Conservation (phyloP, 2,329 filamentous ascomycete genomes). For the Epichloe brachyelytri region DNA sequence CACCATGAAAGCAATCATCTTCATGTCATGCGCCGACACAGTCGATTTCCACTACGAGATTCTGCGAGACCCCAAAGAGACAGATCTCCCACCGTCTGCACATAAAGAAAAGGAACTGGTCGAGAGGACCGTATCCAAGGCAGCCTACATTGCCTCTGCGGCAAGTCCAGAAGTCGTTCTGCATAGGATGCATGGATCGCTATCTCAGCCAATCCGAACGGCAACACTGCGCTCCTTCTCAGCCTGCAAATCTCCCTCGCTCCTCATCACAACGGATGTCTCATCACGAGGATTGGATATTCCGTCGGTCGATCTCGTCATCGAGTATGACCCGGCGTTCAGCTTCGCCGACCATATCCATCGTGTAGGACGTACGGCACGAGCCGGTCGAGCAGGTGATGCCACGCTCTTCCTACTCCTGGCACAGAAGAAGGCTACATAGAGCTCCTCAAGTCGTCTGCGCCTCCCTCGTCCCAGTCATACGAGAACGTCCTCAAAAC, state of each 20-base stretch:
- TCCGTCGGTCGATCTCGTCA: conserved; percentile 83
- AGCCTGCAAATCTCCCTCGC: conserved; percentile 56
- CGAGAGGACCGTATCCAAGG: conserved; percentile 51
- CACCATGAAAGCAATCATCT: conserved; percentile 93
- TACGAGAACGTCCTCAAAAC: conserved; percentile 49
- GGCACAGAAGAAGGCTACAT: conserved; percentile 90
- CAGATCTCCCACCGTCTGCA: conserved; percentile 14
- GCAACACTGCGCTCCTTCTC: conserved; percentile 74
- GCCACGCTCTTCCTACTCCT: conserved; percentile 78
- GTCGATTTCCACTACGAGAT: conserved; percentile 94
- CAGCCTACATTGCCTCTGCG: conserved; percentile 59
- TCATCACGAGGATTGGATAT: conserved; percentile 91
- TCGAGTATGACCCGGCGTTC: conserved; percentile 95
- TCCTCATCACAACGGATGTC: conserved; percentile 90
- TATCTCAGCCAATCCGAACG: conserved; percentile 77
- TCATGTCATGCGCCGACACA: conserved; percentile 92
- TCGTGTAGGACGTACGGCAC: conserved; percentile 85
- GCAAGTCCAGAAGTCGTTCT: conserved; percentile 63
- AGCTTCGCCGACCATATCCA: conserved; percentile 88
- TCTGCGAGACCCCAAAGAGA: conserved; percentile 36
- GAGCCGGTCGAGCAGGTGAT: conserved; percentile 77
- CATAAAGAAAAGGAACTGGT: conserved; percentile 24
- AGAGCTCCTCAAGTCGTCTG: conserved; percentile 46
- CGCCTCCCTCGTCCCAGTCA: conserved; percentile 34
- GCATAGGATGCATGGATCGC: conserved; percentile 82